Evolutionary conservation across 2,329 filamentous ascomycete genomes (phyloP).

Genomic region (Elsinoe perseae): DNA sequence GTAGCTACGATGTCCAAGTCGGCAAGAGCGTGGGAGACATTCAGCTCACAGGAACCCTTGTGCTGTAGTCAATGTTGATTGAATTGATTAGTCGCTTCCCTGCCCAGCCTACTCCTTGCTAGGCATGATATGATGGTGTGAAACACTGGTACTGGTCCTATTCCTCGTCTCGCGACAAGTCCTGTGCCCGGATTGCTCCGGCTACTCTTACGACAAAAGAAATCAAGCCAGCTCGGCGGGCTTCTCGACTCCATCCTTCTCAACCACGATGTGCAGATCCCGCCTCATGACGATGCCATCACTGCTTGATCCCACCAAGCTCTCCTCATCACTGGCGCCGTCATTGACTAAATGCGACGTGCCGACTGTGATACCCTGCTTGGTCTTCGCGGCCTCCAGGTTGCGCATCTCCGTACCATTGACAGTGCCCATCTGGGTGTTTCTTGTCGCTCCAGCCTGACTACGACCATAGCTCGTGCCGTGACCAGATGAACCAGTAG

Average conservation of each 20-base stretch:
- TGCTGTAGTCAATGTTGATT: neutral
- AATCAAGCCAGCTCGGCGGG: neutral
- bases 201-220: neutral
- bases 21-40: constrained; percentile 34
- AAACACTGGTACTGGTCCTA: neutral
- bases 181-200: neutral
- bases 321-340: neutral
- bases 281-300: neutral
- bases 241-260: neutral
- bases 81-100: neutral
- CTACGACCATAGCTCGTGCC: neutral
- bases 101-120: neutral
- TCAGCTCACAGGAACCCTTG: constrained; percentile 23
- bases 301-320: neutral
- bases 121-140: neutral
- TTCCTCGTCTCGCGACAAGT: neutral
- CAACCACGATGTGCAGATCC: neutral
- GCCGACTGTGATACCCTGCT: neutral
- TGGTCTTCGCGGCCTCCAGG: neutral
- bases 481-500: neutral
- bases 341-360: neutral
- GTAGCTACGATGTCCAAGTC: constrained; percentile 40
- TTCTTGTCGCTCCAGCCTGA: neutral
- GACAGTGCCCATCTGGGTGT: neutral
- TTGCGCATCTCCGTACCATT: neutral